phyloP scores from a whole-genome alignment of 176 grass and related monocot species.

The Rhynchospora pubera region DNA sequence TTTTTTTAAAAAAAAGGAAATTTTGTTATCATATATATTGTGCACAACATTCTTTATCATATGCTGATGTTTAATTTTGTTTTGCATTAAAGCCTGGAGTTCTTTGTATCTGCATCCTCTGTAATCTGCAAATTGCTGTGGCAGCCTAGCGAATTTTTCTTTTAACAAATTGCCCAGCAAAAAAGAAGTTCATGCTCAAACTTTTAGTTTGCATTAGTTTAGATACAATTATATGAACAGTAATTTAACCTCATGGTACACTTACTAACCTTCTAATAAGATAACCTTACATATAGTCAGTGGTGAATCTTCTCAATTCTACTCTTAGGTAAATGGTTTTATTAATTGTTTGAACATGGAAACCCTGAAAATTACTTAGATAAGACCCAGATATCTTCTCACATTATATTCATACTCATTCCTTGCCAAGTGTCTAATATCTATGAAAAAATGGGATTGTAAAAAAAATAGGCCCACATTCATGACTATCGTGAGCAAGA shows the following conservation, averaged over 20 bases:
- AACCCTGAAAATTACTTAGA: neutral
- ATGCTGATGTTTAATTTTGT: neutral
- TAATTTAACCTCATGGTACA: neutral
- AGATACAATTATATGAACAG: neutral
- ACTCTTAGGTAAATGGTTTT: neutral
- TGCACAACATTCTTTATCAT: no score
- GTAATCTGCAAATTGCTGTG: neutral
- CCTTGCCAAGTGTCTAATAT: neutral
- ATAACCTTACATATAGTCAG: neutral
- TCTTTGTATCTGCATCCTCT: neutral
- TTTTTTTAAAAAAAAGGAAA: no score
- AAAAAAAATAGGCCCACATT: conserved; percentile 57
- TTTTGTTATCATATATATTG: no score
- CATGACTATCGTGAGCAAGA: conserved; percentile 41
- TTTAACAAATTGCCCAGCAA: neutral
- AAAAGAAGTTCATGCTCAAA: neutral
- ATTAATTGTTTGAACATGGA: neutral
- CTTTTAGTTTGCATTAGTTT: neutral
- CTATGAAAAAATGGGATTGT: no score
- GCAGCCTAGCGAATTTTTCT: neutral
- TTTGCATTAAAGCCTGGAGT: neutral
- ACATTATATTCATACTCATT: neutral
- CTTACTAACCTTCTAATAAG: neutral
- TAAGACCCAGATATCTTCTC: neutral
- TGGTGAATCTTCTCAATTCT: neutral